These are phyloP conservation scores for Primulina eburnea DNA, from an alignment of 257 asterid genomes.

Conservation along the genomic window DNA sequence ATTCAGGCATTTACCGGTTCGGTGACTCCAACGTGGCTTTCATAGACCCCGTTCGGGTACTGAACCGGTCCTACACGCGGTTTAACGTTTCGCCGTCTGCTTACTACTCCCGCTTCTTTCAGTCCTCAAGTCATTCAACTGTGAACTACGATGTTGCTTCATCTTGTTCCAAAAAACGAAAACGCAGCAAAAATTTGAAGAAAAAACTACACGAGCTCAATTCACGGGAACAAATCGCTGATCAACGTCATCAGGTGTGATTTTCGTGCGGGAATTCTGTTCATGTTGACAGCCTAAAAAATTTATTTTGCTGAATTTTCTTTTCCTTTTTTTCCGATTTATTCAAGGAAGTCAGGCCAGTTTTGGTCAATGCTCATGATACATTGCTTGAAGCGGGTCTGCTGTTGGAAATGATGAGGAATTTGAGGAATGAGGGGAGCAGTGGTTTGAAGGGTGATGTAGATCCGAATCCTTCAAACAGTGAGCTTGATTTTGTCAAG, in stretches of 20 bases:
- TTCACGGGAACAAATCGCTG: constrained; percentile 67
- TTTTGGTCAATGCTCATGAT: constrained; percentile 67
- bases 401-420: constrained; percentile 44
- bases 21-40: constrained; percentile 39
- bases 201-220: constrained; percentile 41
- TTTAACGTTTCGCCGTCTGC: constrained; percentile 57
- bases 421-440: constrained; percentile 43
- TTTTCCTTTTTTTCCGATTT: background rate
- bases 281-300: background rate
- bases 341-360: constrained; percentile 51
- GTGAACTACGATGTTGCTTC: constrained; percentile 17
- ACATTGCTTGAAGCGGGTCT: constrained; percentile 47
- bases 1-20: constrained; percentile 53
- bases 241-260: constrained; percentile 73
- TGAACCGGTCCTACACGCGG: constrained; percentile 66
- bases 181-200: constrained; percentile 52
- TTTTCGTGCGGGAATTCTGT: background rate
- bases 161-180: constrained; percentile 46
- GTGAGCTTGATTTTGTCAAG: constrained; percentile 60
- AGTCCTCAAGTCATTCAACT: constrained; percentile 17
- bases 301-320: background rate
- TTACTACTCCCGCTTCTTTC: constrained; percentile 85
- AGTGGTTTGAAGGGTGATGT: constrained; percentile 26
- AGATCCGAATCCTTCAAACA: constrained; percentile 29
- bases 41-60: constrained; percentile 81